Evolutionary conservation across 768 basidiomycete genomes (phyloP).

Genomic region (Atractiella rhizophila): DNA sequence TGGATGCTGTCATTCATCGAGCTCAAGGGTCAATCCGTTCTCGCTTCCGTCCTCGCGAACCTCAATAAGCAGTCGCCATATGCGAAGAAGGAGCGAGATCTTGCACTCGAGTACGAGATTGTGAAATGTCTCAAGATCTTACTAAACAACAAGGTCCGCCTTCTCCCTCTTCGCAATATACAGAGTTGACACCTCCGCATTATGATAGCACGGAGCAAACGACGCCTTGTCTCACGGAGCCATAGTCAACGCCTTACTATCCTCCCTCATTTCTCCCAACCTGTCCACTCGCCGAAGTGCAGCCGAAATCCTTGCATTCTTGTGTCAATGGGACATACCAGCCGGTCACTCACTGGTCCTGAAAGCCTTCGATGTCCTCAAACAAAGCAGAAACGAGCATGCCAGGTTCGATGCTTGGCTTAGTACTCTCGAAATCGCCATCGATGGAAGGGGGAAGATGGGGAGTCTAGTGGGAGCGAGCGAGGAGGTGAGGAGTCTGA

Average conservation of each 20-base stretch:
- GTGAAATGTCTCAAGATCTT: conserved; percentile 65
- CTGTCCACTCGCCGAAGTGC: conserved; percentile 51
- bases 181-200: not conserved
- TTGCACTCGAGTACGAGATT: conserved; percentile 56
- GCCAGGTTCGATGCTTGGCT: conserved; percentile 63
- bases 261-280: conserved; percentile 56
- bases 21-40: conserved; percentile 57
- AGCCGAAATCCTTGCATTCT: conserved; percentile 50
- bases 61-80: conserved; percentile 42
- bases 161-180: not conserved
- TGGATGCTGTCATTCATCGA: conserved; percentile 34
- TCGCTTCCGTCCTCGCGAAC: conserved; percentile 50
- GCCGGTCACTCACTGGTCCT: conserved; percentile 42
- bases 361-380: conserved; percentile 35
- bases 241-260: conserved; percentile 53
- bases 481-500: conserved; percentile 47
- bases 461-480: conserved; percentile 86
- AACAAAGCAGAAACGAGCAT: conserved; percentile 23
- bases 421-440: conserved; percentile 43
- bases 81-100: conserved; percentile 47
- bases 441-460: conserved; percentile 74
- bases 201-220: conserved; percentile 33
- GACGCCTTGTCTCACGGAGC: conserved; percentile 49
- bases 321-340: conserved; percentile 32
- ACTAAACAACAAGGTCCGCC: conserved; percentile 32